These are phyloP conservation scores for Biscutella laevigata DNA, from an alignment of 441 rosid species.

Conservation along the genomic window DNA sequence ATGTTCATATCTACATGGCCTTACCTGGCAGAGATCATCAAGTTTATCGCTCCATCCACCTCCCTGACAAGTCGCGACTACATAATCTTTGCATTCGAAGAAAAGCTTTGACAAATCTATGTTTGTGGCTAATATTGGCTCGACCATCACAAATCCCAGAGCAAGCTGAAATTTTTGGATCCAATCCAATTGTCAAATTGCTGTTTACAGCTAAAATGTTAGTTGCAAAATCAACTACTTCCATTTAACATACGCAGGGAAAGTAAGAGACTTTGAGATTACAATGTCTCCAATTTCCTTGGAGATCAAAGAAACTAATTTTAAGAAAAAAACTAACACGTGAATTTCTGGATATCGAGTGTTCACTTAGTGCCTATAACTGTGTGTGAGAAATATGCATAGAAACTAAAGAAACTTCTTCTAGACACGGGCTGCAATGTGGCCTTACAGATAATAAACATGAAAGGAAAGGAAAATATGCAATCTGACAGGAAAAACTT, in stretches of 20 bases:
- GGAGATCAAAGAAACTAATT: not conserved
- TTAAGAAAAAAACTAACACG: not conserved
- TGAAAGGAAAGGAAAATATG: not conserved
- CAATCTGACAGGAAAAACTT: slow-evolving; percentile 27
- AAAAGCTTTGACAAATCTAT: slow-evolving; percentile 59
- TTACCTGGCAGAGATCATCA: slow-evolving; percentile 82
- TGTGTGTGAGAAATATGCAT: not conserved
- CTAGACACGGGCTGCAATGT: not conserved
- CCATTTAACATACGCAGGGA: not conserved
- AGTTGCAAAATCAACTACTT: not conserved
- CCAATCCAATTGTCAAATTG: not conserved
- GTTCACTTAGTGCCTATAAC: not conserved
- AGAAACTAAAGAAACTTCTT: not conserved
- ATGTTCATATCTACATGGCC: not conserved
- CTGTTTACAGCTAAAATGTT: slow-evolving; percentile 18
- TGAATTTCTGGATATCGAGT: not conserved
- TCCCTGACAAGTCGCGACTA: slow-evolving; percentile 58
- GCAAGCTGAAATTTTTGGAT: slow-evolving; percentile 46
- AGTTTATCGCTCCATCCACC: slow-evolving; percentile 50
- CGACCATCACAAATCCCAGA: slow-evolving; percentile 60
- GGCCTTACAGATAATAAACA: not conserved
- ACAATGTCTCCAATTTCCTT: not conserved
- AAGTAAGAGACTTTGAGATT: not conserved
- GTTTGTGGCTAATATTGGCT: slow-evolving; percentile 43
- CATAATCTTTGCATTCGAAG: slow-evolving; percentile 74